Conservation (phyloP, 148 eudicot genomes). For the Dysphania ambrosioides region DNA sequence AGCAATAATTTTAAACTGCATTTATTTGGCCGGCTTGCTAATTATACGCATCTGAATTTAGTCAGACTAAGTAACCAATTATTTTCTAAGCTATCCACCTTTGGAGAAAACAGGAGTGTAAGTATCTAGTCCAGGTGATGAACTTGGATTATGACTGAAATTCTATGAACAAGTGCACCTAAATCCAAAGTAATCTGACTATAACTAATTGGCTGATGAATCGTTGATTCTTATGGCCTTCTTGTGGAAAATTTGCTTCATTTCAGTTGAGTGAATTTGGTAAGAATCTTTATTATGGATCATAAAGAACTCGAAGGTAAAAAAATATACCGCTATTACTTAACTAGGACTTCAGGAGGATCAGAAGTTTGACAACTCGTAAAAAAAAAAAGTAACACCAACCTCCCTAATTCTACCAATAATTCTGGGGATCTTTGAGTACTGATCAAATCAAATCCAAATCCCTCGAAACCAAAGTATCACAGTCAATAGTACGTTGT, state of each 20-base stretch:
- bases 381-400: too few species aligned
- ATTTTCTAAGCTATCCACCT: neutral
- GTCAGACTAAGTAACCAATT: neutral
- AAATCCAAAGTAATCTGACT: neutral
- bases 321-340: too few species aligned
- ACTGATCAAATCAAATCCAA: too few species aligned
- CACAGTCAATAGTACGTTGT: too few species aligned
- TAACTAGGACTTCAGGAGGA: too few species aligned
- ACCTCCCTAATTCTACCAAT: too few species aligned
- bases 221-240: neutral
- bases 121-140: neutral
- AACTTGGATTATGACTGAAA: neutral
- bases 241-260: neutral
- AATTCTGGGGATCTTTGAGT: too few species aligned
- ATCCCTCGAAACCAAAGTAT: too few species aligned
- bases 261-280: neutral
- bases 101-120: neutral
- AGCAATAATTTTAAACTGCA: neutral
- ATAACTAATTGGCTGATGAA: neutral
- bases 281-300: too few species aligned
- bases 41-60: slow-evolving; percentile 8
- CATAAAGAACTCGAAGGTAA: too few species aligned
- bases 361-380: too few species aligned
- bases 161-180: slow-evolving; percentile 11
- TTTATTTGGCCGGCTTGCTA: slow-evolving; percentile 13